A percentile compares a stretch with the other conserved stretches of the same genome.
Evolutionary conservation across 257 asterid species (phyloP).

Genomic region (Solanum rostratum): DNA sequence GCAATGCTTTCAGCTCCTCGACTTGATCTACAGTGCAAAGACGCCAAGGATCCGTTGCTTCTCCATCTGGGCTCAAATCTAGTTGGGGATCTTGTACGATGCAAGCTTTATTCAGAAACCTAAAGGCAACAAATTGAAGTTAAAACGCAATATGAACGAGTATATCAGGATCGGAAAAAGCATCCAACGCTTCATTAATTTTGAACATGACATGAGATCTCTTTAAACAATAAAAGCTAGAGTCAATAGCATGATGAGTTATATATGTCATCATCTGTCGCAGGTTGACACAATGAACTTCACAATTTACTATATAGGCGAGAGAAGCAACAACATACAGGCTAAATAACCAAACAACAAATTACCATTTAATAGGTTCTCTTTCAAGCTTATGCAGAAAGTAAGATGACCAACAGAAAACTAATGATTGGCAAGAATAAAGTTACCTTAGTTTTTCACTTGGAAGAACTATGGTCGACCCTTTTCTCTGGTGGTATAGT

Average conservation of each 20-base stretch:
- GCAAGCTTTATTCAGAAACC: conserved; percentile 77
- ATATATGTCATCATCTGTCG: not conserved
- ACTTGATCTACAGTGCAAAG: conserved; percentile 70
- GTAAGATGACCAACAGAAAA: not conserved
- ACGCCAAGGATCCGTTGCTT: conserved; percentile 35
- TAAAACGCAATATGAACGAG: not conserved
- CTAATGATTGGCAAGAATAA: not conserved
- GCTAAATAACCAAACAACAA: not conserved
- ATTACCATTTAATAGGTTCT: not conserved
- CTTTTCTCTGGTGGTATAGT: conserved; percentile 25
- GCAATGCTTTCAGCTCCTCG: conserved; percentile 54
- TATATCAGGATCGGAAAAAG: not conserved
- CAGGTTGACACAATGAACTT: not conserved
- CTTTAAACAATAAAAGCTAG: not conserved
- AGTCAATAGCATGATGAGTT: not conserved
- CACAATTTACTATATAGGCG: not conserved
- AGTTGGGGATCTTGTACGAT: conserved; percentile 23
- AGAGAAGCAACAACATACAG: not conserved
- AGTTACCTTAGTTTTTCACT: conserved; percentile 43
- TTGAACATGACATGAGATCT: not conserved
- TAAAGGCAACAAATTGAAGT: not conserved
- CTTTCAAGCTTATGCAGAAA: not conserved
- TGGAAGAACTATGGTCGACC: conserved; percentile 27
- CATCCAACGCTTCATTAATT: not conserved
- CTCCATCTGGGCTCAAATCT: conserved; percentile 31